A percentile compares a stretch with the other conserved stretches of the same genome.
These are phyloP conservation scores for Chlamydomonas sp. DNA, from an alignment of 139 green algal species.

Conservation along the genomic window DNA sequence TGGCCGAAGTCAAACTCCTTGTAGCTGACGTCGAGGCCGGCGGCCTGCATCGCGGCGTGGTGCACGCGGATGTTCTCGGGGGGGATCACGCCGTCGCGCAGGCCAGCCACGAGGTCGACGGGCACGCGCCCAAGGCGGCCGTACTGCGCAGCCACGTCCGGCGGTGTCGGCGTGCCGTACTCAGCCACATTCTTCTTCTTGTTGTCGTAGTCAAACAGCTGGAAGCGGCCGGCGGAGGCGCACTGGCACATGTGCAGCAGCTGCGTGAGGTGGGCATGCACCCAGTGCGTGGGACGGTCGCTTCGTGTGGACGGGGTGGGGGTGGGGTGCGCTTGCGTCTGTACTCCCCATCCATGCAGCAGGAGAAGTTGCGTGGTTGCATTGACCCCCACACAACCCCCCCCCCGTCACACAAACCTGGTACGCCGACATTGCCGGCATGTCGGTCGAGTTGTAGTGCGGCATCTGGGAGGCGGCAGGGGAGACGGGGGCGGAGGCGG, in stretches of 20 bases:
- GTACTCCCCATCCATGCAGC: neutral
- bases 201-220: constrained; percentile 80
- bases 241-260: constrained; percentile 58
- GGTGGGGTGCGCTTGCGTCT: constrained; percentile 13
- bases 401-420: no score
- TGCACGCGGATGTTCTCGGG: constrained; percentile 52
- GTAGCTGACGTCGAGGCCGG: constrained; percentile 55
- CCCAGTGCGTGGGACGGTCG: no score
- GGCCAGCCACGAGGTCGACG: constrained; percentile 77
- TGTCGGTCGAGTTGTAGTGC: constrained; percentile 75
- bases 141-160: constrained; percentile 67
- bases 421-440: constrained; percentile 77
- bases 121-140: constrained; percentile 53
- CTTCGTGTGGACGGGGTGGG: no score
- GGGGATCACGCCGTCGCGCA: constrained; percentile 72
- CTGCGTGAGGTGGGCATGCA: no score
- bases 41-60: constrained; percentile 48
- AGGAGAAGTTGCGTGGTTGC: no score
- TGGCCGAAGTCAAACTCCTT: constrained; percentile 85
- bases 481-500: no score
- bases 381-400: no score
- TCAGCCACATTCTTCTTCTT: constrained; percentile 40
- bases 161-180: constrained; percentile 61
- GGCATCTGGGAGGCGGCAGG: no score
- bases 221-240: constrained; percentile 45